These are phyloP conservation scores for Phlebopus sp. DNA, from an alignment of 1,284 basidiomycete genomes.

Conservation along the genomic window DNA sequence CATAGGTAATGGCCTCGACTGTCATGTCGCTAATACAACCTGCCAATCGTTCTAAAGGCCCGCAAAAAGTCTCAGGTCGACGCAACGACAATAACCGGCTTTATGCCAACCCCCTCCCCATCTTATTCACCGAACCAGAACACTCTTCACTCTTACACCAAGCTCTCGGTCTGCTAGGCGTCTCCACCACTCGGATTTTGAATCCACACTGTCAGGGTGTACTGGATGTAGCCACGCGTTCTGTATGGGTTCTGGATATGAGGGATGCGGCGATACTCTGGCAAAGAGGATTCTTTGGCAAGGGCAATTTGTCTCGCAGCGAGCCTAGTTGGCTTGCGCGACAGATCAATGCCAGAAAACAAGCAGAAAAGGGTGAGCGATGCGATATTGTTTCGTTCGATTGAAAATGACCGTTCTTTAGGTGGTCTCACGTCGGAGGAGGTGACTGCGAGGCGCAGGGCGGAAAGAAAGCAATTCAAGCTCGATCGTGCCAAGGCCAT, in stretches of 20 bases:
- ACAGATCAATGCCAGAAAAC: constrained; percentile 63
- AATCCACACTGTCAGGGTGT: constrained; percentile 67
- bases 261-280: constrained; percentile 74
- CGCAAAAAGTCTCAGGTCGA: constrained; percentile 49
- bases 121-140: constrained; percentile 47
- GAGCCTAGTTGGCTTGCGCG: constrained; percentile 91
- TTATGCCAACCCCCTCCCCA: constrained; percentile 63
- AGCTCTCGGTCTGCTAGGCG: constrained; percentile 53
- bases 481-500: constrained; percentile 82
- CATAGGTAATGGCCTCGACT: constrained; percentile 2
- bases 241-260: constrained; percentile 74
- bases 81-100: constrained; percentile 63
- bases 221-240: constrained; percentile 71
- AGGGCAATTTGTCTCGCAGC: constrained; percentile 89
- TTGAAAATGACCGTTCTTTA: constrained; percentile 3
- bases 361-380: constrained; percentile 54
- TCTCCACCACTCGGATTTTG: constrained; percentile 45
- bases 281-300: constrained; percentile 94
- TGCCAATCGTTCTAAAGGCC: constrained; percentile 27
- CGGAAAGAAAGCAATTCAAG: constrained; percentile 89
- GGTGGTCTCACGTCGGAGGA: constrained; percentile 78
- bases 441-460: constrained; percentile 78
- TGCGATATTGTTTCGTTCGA: constrained; percentile 6
- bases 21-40: constrained; percentile 49
- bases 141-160: constrained; percentile 37